phyloP scores from a whole-genome alignment of 2,329 filamentous ascomycete species.

The Knufia petricola region DNA sequence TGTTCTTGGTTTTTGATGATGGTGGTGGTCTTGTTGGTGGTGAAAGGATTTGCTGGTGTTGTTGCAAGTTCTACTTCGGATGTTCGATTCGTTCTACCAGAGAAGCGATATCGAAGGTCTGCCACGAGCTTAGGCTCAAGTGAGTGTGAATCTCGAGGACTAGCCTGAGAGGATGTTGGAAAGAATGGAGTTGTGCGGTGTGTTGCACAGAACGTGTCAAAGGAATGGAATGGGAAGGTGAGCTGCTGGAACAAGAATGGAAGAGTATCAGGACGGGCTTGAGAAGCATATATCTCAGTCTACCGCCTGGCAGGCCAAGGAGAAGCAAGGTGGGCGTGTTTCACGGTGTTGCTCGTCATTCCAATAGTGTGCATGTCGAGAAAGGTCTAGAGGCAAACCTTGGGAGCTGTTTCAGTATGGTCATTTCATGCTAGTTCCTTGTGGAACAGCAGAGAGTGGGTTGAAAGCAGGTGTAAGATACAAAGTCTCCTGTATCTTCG shows the following conservation, averaged over 20 bases:
- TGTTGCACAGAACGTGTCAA: conserved; percentile 25
- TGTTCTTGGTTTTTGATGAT: conserved; percentile 8
- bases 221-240: conserved; percentile 21
- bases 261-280: conserved; percentile 14
- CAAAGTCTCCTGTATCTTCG: neutral
- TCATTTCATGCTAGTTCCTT: conserved; percentile 3
- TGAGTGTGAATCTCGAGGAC: conserved; percentile 18
- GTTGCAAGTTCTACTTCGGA: conserved; percentile 7
- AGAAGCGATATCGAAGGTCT: conserved; percentile 11
- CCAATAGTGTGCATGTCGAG: neutral
- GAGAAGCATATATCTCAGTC: conserved; percentile 16
- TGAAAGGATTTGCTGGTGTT: conserved; percentile 4
- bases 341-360: conserved; percentile 6
- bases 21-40: no score
- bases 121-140: conserved; percentile 23
- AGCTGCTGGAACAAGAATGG: conserved; percentile 13
- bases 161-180: conserved; percentile 19
- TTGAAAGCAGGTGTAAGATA: neutral
- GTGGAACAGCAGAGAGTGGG: neutral
- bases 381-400: neutral
- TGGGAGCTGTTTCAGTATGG: neutral
- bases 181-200: conserved; percentile 23
- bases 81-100: conserved; percentile 6
- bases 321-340: conserved; percentile 5
- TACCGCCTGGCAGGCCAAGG: neutral